phyloP scores from a whole-genome alignment of 257 asterid genomes.

The Linaria vulgaris region DNA sequence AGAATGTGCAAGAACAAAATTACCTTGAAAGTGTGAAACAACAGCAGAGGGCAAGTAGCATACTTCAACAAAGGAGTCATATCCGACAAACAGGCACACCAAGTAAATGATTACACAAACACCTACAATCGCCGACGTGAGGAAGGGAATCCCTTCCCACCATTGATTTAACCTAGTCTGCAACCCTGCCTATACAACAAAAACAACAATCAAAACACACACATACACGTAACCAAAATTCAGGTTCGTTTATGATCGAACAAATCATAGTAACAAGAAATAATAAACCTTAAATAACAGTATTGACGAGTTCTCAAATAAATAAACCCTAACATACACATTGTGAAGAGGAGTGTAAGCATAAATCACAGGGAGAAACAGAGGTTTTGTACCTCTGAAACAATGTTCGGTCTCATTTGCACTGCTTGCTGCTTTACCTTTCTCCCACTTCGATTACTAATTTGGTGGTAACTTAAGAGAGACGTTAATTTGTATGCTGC shows the following conservation, averaged over 20 bases:
- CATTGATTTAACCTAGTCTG: constrained; percentile 80
- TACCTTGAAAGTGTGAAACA: constrained; percentile 86
- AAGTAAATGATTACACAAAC: constrained; percentile 79
- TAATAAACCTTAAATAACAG: too few relatives aligned
- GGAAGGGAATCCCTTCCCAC: constrained; percentile 94
- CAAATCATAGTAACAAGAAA: too few relatives aligned
- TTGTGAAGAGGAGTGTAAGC: too few relatives aligned
- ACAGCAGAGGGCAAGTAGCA: constrained; percentile 90
- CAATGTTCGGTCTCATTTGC: too few relatives aligned
- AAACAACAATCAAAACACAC: constrained; percentile 19
- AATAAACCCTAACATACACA: too few relatives aligned
- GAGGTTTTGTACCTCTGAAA: too few relatives aligned
- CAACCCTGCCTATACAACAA: constrained; percentile 61
- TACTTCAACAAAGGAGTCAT: constrained; percentile 84
- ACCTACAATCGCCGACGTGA: constrained; percentile 68
- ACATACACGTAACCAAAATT: neutral
- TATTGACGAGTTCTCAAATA: too few relatives aligned
- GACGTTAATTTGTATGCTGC: too few relatives aligned
- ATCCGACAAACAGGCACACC: constrained; percentile 84
- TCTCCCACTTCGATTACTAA: too few relatives aligned
- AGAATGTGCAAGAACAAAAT: neutral
- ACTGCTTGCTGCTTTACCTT: too few relatives aligned
- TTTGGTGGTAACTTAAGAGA: too few relatives aligned
- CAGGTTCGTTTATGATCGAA: neutral
- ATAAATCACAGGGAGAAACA: too few relatives aligned